Conservation (phyloP, 345 rosid genomes). For the Fremontodendron californicum region DNA sequence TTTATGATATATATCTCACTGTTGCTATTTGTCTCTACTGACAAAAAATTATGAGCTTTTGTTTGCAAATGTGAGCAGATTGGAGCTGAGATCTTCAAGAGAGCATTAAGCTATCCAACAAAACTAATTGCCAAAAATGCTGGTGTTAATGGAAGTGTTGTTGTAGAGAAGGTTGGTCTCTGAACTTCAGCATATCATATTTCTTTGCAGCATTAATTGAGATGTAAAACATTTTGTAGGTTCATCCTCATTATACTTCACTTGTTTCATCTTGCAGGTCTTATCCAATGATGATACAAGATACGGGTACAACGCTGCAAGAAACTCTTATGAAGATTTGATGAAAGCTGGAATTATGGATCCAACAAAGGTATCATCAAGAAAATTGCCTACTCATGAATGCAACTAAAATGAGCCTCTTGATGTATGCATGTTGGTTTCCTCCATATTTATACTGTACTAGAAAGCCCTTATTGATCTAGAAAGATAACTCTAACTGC, state of each 20-base stretch:
- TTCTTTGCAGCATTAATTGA: conserved; percentile 1
- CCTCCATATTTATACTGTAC: background rate
- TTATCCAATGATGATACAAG: conserved; percentile 41
- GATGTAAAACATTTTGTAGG: background rate
- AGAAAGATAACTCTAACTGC: background rate
- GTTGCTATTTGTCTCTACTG: background rate
- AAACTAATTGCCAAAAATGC: conserved; percentile 83
- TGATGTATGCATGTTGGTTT: background rate
- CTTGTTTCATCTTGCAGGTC: conserved; percentile 41
- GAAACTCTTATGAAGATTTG: conserved; percentile 67
- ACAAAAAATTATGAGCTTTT: background rate
- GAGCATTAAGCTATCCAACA: conserved; percentile 75
- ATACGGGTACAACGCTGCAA: conserved; percentile 91
- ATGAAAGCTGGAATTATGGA: conserved; percentile 76
- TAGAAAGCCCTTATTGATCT: background rate
- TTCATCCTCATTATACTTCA: background rate
- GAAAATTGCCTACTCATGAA: background rate
- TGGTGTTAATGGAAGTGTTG: conserved; percentile 71
- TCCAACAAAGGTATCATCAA: conserved; percentile 69
- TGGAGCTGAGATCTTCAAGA: conserved; percentile 87
- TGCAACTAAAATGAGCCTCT: background rate
- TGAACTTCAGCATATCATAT: background rate
- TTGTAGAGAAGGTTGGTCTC: conserved; percentile 59
- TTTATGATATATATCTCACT: background rate
- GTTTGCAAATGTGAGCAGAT: conserved; percentile 40